Percentiles rank a stretch among this genome's conserved stretches.
Evolutionary conservation across 2,329 filamentous ascomycete species (phyloP).

Genomic region (Colletotrichum coccodes): DNA sequence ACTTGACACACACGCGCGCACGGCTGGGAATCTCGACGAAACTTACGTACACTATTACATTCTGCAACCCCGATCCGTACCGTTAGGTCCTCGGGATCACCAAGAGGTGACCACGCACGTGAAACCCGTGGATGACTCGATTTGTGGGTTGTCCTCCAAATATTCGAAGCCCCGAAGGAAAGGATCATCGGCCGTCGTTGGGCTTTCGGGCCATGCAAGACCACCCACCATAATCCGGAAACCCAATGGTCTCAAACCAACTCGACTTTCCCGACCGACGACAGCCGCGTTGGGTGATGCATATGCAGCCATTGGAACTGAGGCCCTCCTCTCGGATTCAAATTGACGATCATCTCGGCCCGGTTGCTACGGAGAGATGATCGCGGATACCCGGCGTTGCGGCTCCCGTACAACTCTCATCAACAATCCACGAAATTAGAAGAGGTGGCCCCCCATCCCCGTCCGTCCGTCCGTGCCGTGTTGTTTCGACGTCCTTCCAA

Average conservation of each 20-base stretch:
- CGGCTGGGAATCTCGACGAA: not conserved
- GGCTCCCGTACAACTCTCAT: not conserved
- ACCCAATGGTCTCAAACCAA: not conserved
- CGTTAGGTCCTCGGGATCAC: not conserved
- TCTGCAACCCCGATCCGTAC: not conserved
- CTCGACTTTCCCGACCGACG: not conserved
- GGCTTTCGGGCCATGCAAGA: slow-evolving; percentile 13
- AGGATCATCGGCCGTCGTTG: slow-evolving; percentile 15
- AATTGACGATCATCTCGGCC: not conserved
- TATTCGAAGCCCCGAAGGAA: not conserved
- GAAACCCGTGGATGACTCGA: slow-evolving; percentile 30
- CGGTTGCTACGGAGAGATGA: not conserved
- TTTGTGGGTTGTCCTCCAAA: slow-evolving; percentile 6
- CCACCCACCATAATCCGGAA: not conserved
- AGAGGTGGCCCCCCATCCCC: not conserved
- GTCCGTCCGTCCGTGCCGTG: not conserved
- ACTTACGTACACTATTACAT: not conserved
- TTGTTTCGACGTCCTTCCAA: not conserved
- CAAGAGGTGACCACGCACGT: slow-evolving; percentile 10
- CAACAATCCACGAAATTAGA: not conserved
- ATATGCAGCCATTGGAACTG: not conserved
- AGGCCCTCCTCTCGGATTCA: not conserved
- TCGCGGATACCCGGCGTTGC: not conserved
- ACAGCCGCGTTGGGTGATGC: not conserved
- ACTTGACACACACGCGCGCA: not conserved